Base-by-base conservation (phyloP, 805 yeast species). In the Priceomyces haplophilus region DNA sequence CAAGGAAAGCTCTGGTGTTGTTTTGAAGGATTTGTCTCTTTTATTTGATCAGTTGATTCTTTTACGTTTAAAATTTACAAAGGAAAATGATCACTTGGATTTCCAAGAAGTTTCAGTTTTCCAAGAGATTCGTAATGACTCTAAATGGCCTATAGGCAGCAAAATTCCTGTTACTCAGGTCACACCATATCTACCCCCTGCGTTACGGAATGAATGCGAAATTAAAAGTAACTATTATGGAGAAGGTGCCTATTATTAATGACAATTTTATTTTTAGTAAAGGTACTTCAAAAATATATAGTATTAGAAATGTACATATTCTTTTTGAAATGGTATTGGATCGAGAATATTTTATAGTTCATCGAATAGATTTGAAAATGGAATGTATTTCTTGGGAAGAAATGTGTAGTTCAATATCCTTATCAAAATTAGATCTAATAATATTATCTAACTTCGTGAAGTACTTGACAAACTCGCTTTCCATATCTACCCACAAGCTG, bases 401-500 rank as follows among this genome's bases (percentile, higher is more conserved):
- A 45, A 83, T 74, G 38, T 67, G 69, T 27, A 69, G 61, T 29
- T 72, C 78, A n/a, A 74, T 64, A 29, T 80, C 83, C 40, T 69
- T 68, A 50, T 83, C 85, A 46, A 73, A 73, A 44, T 72, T 77
- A 8, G 51, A 41, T 38, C 73, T 79, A 25, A 84, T 72, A 15
- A 85, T 69, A 1, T 69, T 65, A 48, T 72, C 73, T 44, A 89
- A 63, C 37, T 79, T 73, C 47, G 74, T 62, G 50, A 83, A 79
- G 19, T 79, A 67, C 5, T 74, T 69, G 16, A 78, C 75, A 50
- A 81, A 82, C 48, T 80, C 79, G 16, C 79, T 80, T 50, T 83
- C 88, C 44, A 86, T 64, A 15, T 85, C 80, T 12, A 73, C 68
- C 93, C 96, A 83, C 43, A 88, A 72, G 53, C 75, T 78, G 30